Base-by-base conservation (phyloP, 306 rosid species). In the Erythrophleum fordii region DNA sequence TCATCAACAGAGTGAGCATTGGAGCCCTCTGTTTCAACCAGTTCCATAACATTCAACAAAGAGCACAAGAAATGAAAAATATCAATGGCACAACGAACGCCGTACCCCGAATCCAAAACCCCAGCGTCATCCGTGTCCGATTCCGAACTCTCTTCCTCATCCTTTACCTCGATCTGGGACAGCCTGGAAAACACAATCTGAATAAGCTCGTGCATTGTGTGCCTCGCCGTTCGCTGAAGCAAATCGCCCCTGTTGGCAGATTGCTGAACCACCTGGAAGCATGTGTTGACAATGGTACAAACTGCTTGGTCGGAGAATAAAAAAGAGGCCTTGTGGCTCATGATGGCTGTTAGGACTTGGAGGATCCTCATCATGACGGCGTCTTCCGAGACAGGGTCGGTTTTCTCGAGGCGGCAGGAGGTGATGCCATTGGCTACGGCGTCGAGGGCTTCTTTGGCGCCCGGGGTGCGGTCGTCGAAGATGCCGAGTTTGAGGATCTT, bases 291-390 rank as follows among this genome's bases (percentile, higher is more conserved):
- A 6, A 95, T 77, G 17, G 90, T 89, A 73, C 97, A 90, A 31
- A 88, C 92, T 0, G 91, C 80, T 18, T 90, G 96, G 52, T 93
- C 99, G 2, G 83, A 37, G 14, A 93, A 83, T 81, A 89, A 79
- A 9, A 14, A 11, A 0, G 98, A 90, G 22, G 99, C 89, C 2
- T 73, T 67, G 64, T 93, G 99, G 55, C 80, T 73, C 99, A 93
- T 90, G 0, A 85, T 71, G 23, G 68, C 96, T 0, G 88, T 55
- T 4, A 95, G 23, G 51, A 93, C 89, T 75, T 89, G 97, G 0
- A 93, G 80, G 18, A 95, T 90, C 86, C 86, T 90, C 94, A 93
- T 89, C 99, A 95, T 87, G 42, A 95, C 91, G 0, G 91, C 96
- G 10, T 91, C 99, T 71, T 95, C 99, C 0, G 86, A 79, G 6